Conservation (phyloP, 495 filamentous ascomycete genomes). For the Trichoderma erinaceum region DNA sequence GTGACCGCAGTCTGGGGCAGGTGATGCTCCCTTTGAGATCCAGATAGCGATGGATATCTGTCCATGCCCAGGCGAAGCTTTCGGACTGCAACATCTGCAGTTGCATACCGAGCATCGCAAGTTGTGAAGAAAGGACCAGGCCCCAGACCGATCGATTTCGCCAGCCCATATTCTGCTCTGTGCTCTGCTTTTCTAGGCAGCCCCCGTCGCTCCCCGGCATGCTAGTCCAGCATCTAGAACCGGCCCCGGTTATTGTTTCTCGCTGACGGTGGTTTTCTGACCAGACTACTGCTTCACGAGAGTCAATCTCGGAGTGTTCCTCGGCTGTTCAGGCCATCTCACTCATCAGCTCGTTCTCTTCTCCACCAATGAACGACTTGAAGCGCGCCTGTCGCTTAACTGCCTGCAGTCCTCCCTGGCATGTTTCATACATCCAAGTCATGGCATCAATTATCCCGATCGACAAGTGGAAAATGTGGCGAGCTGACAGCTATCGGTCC, state of each 20-base stretch:
- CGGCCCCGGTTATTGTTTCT: background rate
- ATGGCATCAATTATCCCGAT: background rate
- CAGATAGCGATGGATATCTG: background rate
- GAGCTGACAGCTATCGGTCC: background rate
- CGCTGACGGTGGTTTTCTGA: background rate
- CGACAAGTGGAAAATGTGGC: background rate
- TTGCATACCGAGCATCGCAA: background rate
- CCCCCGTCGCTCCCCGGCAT: background rate
- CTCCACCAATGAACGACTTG: background rate
- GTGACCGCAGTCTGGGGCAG: background rate
- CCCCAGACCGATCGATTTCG: background rate
- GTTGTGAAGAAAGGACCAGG: background rate
- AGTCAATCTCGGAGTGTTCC: background rate
- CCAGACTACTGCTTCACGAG: background rate
- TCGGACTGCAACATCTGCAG: background rate
- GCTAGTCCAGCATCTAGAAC: no score
- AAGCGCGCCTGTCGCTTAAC: slow-evolving; percentile 9
- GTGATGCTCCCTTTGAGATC: background rate
- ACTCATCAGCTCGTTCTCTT: background rate
- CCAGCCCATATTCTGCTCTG: background rate
- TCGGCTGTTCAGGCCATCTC: background rate
- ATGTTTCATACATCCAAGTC: background rate
- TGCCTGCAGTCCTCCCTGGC: background rate
- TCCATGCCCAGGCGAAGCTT: background rate
- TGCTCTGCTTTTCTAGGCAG: background rate